phyloP scores from a whole-genome alignment of 2,329 filamentous ascomycete genomes.

The Hymenoscyphus infarciens region DNA sequence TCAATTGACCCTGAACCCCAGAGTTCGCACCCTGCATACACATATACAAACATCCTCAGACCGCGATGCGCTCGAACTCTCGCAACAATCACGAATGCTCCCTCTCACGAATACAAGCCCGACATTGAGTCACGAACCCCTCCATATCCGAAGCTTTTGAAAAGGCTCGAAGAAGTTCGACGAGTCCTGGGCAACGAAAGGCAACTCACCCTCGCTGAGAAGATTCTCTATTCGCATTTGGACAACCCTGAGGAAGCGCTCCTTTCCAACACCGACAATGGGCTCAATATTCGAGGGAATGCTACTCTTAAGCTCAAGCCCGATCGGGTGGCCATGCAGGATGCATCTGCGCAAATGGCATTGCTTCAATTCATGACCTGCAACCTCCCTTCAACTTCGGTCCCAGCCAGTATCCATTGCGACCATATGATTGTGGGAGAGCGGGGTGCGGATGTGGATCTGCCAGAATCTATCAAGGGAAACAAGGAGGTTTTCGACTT shows the following conservation, averaged over 20 bases:
- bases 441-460: constrained; percentile 80
- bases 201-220: constrained; percentile 83
- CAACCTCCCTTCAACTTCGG: constrained; percentile 80
- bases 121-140: constrained; percentile 45
- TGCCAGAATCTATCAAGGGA: constrained; percentile 78
- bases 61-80: constrained; percentile 27
- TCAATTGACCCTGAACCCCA: constrained; percentile 23
- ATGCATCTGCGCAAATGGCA: constrained; percentile 98
- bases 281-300: constrained; percentile 75
- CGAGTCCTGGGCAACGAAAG: constrained; percentile 63
- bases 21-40: constrained; percentile 19
- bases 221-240: constrained; percentile 96
- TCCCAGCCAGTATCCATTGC: constrained; percentile 96
- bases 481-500: constrained; percentile 99
- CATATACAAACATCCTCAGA: constrained; percentile 13
- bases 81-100: constrained; percentile 29
- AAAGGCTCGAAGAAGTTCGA: constrained; percentile 71
- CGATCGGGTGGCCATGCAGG: constrained; percentile 97
- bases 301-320: constrained; percentile 97
- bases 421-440: constrained; percentile 98
- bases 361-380: constrained; percentile 98
- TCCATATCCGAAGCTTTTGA: constrained; percentile 78
- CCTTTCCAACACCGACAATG: constrained; percentile 77
- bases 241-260: constrained; percentile 87
- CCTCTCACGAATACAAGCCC: constrained; percentile 25